phyloP scores from a whole-genome alignment of 192 early-diverging fungal genomes.

The Helicostylum pulchrum region DNA sequence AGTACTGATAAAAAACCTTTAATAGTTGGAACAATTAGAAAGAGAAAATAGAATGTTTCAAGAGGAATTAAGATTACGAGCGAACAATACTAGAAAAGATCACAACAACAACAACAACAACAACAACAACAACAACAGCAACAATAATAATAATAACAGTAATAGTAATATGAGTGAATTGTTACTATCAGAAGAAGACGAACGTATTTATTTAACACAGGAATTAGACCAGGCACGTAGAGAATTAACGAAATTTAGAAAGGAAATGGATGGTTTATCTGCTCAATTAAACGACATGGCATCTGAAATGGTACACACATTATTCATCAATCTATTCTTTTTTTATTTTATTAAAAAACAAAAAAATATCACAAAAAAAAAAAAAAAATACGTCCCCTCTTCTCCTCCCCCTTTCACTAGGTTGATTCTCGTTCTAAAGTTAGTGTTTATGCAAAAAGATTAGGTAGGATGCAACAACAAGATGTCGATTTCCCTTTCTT shows the following conservation, averaged over 20 bases:
- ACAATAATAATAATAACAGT: too few species aligned
- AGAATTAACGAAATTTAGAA: conserved; percentile 53
- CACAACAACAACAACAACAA: not conserved
- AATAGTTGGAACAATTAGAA: conserved; percentile 35
- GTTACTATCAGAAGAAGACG: conserved; percentile 34
- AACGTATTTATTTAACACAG: conserved; percentile 45
- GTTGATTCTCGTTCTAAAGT: conserved; percentile 52
- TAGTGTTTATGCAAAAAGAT: conserved; percentile 48
- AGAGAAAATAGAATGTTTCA: conserved; percentile 30
- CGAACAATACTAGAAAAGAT: not conserved
- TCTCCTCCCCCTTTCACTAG: not conserved
- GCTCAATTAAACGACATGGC: conserved; percentile 60
- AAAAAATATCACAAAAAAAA: too few species aligned
- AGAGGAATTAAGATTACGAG: conserved; percentile 13
- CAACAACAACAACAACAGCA: not conserved
- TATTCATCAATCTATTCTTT: not conserved
- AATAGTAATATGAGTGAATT: not conserved
- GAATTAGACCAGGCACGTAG: conserved; percentile 49
- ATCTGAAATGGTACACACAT: conserved; percentile 44
- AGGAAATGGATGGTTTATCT: conserved; percentile 52
- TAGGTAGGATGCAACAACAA: conserved; percentile 32
- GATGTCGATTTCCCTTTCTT: not conserved
- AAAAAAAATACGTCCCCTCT: too few species aligned
- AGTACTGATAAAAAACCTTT: not conserved
- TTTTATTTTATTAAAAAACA: conserved; percentile 8